Evolutionary conservation across 306 rosid genomes (phyloP), one percentile per base, ranked within the genome.

Genomic region (Phaseolus lunatus): DNA sequence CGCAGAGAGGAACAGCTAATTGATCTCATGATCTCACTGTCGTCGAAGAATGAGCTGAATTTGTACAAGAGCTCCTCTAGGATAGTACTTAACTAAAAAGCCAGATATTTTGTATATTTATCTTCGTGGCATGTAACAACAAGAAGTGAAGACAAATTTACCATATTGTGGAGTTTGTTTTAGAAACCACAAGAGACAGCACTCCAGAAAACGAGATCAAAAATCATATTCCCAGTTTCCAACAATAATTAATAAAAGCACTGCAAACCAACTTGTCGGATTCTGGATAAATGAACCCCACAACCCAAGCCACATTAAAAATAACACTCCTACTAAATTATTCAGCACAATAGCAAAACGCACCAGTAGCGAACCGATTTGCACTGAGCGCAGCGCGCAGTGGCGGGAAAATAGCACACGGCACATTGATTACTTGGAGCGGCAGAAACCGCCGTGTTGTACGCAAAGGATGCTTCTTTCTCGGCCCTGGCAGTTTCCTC

Each of bases 291-390:
- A 7, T 3, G 29, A 71, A 37, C 52, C 56, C 35, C 49, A 70
- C 2, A 79, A 48, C 23, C 18, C 20, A n/a, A 14, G 73, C 63
- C 31, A 75, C 20, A 53, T 16, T 4, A 13, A 62, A 41, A 18
- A 53, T 4, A 5, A 50, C 4, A 31, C 14, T 43, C 5, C 13
- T 39, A 39, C 2, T 12, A 16, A 82, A 45, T 44, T 9, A 44
- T 72, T 37, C 13, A 57, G 5, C 14, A 23, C 15, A 72, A 76
- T 20, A 33, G 9, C 11, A 15, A n/a, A n/a, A 35, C 88, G 11
- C 83, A 94, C 97, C 98, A 94, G 88, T 94, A 94, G 4, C 92
- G 97, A 75, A 90, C 95, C 16, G 90, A 87, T 85, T 90, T 94
- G 84, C 98, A 94, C 67, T 82, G 86, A 19, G 97, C 84, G 39